Evolutionary conservation across 306 rosid species (phyloP), one percentile per base, ranked within the genome.

Genomic region (Lathyrus oleraceus): DNA sequence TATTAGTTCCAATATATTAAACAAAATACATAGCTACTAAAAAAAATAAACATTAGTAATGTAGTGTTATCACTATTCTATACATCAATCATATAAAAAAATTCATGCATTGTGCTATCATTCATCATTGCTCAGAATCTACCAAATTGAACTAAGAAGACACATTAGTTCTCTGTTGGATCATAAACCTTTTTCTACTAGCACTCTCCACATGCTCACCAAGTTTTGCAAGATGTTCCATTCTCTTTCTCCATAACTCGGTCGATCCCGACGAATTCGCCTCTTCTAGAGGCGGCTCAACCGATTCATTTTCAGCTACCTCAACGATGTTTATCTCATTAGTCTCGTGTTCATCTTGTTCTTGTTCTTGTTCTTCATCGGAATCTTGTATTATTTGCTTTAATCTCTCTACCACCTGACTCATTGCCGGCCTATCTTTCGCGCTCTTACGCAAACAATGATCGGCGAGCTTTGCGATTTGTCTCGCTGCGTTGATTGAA

Each of bases 181-280:
- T 77, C 96, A 87, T 74, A 64, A 89, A 86, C 76, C 88, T 87
- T 81, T 83, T 82, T 82, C 90, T 85, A 59, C 81, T 69, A 25
- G 71, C 85, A 80, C 82, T 71, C 81, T 86, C 89, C 74, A 78
- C 95, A 6, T 74, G 81, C 78, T 87, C 95, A 44, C 96, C 98
- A 58, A 89, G 89, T 78, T 88, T 90, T 60, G 85, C 91, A 77
- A 92, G 85, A 84, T 90, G 96, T 44, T 78, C 73, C 96, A 92
- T 92, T 63, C 96, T 78, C 79, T 82, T 85, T 71, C 65, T 84
- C 93, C 93, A 85, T 9, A 87, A 82, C 36, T 82, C 85, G 2
- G 91, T 13, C 5, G 89, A 71, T 14, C 68, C 61, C 4, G 40
- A 13, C 32, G 79, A 17, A 4, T 45, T 74, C 44, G 54, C 27